Evolutionary conservation across 73 alveolate species (phyloP).

Genomic region (Paramecium caudatum): DNA sequence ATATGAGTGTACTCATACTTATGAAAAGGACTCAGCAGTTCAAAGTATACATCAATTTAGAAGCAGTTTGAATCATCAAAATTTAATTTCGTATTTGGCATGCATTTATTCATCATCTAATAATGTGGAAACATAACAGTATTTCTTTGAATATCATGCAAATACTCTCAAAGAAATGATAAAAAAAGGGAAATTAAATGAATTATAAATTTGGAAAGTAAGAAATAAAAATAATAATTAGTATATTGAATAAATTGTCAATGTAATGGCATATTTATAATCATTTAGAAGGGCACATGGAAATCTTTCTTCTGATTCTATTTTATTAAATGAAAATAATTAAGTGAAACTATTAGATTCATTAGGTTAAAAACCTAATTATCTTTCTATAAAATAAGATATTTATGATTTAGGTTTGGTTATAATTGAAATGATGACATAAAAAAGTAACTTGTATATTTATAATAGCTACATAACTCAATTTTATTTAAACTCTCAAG

Average conservation of each 20-base stretch:
- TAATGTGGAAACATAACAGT: neutral
- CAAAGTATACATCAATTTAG: neutral
- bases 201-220: neutral
- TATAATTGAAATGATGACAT: neutral
- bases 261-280: neutral
- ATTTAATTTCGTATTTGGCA: conserved; percentile 1
- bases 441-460: neutral
- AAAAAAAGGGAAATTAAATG: neutral
- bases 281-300: neutral
- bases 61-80: neutral
- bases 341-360: neutral
- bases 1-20: neutral
- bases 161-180: neutral
- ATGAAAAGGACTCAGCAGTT: neutral
- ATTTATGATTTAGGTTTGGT: neutral
- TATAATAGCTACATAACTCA: neutral
- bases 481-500: neutral
- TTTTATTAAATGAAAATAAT: neutral
- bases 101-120: neutral
- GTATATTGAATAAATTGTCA: neutral
- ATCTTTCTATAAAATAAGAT: neutral
- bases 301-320: neutral
- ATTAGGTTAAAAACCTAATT: neutral
- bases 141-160: neutral
- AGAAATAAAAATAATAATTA: neutral